Evolutionary conservation across 2,329 filamentous ascomycete species (phyloP), one percentile per base, ranked within the genome.

Genomic region (Colletotrichum trifolii): DNA sequence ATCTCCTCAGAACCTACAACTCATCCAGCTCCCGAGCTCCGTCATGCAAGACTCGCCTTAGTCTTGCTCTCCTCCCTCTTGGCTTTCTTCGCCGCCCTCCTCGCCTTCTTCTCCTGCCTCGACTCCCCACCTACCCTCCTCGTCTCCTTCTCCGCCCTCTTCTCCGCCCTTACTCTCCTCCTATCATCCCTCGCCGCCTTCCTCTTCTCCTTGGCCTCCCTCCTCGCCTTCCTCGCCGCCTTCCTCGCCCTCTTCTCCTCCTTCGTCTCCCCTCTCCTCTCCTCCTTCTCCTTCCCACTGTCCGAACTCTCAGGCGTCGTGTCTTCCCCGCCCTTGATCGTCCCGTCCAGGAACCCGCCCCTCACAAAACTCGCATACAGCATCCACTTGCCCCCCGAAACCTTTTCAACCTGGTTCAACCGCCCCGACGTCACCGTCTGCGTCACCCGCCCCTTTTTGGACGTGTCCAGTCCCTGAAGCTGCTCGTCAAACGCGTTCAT

Each of bases 401-500:
- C 82, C 70, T 81, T 82, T 57, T 85, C 83, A 61, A 89, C 82
- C 68, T 83, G 83, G 70, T 88, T 84, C 55, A 89, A 78, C 67
- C 83, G 81, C 66, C 85, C 81, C 62, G 82, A 81, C 38, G 78
- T 81, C 68, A 87, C 75, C 64, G 86, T 85, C 82, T 90, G 79
- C 70, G 85, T 78, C 60, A 88, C 80, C 70, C 82, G 79, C 57
- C 87, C 83, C 69, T 86, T 78, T 69, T 83, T 82, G 33, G 84
- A 83, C 2, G 86, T 88, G 74, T 92, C 91, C 57, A 97, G 84
- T 4, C 90, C 91, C 77, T 96, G 91, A 69, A 97, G 81, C 60
- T 94, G 94, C 75, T 94, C 90, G 78, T 98, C 95, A 71, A 97
- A 97, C 10, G 96, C 96, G 64, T 93, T 91, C 78, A 97, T 85